phyloP scores from a whole-genome alignment of 345 rosid species.

The Eucalyptus cloeziana region DNA sequence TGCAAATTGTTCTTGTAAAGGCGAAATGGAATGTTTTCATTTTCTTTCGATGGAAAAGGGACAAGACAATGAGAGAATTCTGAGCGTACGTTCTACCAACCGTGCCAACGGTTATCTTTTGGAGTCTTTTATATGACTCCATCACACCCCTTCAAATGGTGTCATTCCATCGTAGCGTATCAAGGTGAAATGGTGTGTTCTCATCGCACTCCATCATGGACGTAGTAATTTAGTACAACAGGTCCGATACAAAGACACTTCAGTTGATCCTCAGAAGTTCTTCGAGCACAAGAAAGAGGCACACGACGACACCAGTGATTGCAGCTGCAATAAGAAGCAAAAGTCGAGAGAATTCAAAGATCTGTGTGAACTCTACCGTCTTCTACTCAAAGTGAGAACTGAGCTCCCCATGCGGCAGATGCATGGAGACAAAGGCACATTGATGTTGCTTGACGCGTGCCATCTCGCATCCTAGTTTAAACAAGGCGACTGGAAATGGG shows the following conservation, averaged over 20 bases:
- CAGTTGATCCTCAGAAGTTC: neutral
- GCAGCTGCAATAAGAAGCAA: neutral
- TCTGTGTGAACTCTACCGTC: neutral
- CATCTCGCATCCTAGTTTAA: neutral
- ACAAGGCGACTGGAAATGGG: neutral
- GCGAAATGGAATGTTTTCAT: too few species aligned
- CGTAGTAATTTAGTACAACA: too few species aligned
- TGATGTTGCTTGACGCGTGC: slow-evolving; percentile 12
- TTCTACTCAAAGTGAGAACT: neutral
- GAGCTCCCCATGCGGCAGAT: neutral
- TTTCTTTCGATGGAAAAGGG: too few species aligned
- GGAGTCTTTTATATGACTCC: too few species aligned
- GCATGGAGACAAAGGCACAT: slow-evolving; percentile 8
- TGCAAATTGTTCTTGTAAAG: too few species aligned
- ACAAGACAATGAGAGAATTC: too few species aligned
- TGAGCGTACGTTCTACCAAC: too few species aligned
- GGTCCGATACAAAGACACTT: neutral
- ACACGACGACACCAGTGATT: neutral
- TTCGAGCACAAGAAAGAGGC: neutral
- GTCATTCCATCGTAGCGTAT: too few species aligned
- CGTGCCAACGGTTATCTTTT: too few species aligned
- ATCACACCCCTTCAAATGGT: too few species aligned
- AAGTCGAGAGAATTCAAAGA: neutral
- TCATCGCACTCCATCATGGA: too few species aligned
- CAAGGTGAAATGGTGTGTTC: too few species aligned